Evolutionary conservation across 2,329 filamentous ascomycete species (phyloP).

Genomic region (Fusarium coicis): DNA sequence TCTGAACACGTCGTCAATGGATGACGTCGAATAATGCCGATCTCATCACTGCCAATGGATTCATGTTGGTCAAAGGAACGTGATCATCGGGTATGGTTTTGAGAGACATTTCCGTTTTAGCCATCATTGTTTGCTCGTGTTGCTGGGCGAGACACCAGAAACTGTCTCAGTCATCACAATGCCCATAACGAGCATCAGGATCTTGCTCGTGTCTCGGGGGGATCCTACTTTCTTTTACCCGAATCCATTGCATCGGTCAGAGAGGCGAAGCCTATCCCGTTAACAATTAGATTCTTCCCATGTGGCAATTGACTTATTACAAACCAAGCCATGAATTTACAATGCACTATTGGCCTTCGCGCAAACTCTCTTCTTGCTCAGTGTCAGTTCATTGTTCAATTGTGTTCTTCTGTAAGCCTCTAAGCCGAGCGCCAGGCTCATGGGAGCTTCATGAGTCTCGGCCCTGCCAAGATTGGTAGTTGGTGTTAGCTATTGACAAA

Average conservation of each 20-base stretch:
- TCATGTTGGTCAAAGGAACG: constrained; percentile 21
- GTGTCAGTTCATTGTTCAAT: constrained; percentile 7
- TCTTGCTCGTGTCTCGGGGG: not conserved
- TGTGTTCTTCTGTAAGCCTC: not conserved
- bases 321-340: constrained; percentile 6
- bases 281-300: constrained; percentile 10
- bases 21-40: constrained; percentile 21
- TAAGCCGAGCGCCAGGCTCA: not conserved
- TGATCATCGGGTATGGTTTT: constrained; percentile 14
- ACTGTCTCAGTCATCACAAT: constrained; percentile 25
- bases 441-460: not conserved
- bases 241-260: not conserved
- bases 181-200: not conserved
- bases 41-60: not conserved
- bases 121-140: not conserved
- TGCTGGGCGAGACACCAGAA: not conserved
- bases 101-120: constrained; percentile 2
- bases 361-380: not conserved
- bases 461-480: not conserved
- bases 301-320: constrained; percentile 28
- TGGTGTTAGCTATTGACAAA: not conserved
- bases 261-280: not conserved
- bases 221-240: not conserved
- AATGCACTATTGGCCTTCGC: not conserved
- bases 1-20: not conserved